Evolutionary conservation across 495 filamentous ascomycete genomes (phyloP).

Genomic region (Neurospora intermedia): DNA sequence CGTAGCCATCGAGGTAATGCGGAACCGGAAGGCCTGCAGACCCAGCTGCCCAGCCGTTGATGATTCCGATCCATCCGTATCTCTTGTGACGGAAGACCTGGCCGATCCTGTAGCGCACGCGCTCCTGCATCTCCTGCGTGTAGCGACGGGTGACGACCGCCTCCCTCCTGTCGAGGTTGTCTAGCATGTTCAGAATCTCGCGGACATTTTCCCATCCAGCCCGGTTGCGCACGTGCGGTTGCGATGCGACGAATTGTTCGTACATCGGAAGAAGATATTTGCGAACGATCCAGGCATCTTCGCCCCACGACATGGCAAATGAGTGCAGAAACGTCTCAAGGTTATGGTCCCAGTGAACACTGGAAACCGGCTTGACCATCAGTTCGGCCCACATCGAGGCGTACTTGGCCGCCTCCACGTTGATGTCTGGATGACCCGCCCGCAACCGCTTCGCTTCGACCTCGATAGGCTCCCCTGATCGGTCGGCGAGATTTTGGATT

Average conservation of each 20-base stretch:
- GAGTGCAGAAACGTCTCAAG: slow-evolving; percentile 52
- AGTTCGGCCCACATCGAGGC: slow-evolving; percentile 65
- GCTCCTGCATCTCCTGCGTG: slow-evolving; percentile 25
- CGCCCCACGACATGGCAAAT: slow-evolving; percentile 57
- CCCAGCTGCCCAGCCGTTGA: slow-evolving; percentile 72
- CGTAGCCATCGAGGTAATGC: slow-evolving; percentile 22
- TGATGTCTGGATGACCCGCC: slow-evolving; percentile 27
- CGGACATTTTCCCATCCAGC: slow-evolving; percentile 16
- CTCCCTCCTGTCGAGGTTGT: slow-evolving; percentile 47
- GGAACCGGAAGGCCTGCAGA: slow-evolving; percentile 20
- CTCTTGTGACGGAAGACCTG: slow-evolving; percentile 75
- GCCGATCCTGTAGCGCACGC: slow-evolving; percentile 64
- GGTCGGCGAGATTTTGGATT: slow-evolving; percentile 14
- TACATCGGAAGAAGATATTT: slow-evolving; percentile 53
- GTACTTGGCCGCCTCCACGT: slow-evolving; percentile 63
- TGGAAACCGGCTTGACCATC: slow-evolving; percentile 44
- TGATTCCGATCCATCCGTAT: slow-evolving; percentile 68
- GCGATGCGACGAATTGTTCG: slow-evolving; percentile 21
- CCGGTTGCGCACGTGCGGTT: slow-evolving; percentile 4
- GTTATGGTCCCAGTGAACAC: slow-evolving; percentile 30
- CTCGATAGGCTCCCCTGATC: slow-evolving; percentile 1
- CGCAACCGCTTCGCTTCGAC: slow-evolving; percentile 25
- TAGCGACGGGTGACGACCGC: slow-evolving; percentile 43
- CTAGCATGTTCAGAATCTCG: slow-evolving; percentile 47
- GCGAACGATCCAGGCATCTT: slow-evolving; percentile 57